Conservation (phyloP, 352 stramenopile genomes). For the Pythium brachiatum region DNA sequence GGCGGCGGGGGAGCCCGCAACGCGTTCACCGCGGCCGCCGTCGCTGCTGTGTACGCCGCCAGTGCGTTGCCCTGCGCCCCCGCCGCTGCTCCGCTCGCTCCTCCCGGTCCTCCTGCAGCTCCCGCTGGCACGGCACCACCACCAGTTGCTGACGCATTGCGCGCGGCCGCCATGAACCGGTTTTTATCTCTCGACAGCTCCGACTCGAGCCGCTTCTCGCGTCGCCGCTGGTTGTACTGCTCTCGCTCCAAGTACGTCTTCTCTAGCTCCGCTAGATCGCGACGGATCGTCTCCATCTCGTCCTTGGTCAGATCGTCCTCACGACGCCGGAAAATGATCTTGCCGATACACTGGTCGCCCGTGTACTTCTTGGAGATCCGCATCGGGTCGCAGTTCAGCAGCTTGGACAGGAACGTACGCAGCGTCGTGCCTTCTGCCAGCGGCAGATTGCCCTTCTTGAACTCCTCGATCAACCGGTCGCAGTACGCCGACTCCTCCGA, state of each 20-base stretch:
- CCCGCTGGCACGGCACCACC: neutral
- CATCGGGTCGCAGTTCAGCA: slow-evolving; percentile 99
- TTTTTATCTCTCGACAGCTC: slow-evolving; percentile 77
- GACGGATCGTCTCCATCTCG: slow-evolving; percentile 74
- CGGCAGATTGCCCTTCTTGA: slow-evolving; percentile 96
- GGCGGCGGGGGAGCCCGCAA: slow-evolving; percentile 13
- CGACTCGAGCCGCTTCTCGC: slow-evolving; percentile 82
- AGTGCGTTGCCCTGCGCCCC: slow-evolving; percentile 2
- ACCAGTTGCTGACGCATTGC: neutral
- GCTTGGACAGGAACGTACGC: slow-evolving; percentile 96
- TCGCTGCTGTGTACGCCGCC: slow-evolving; percentile 19
- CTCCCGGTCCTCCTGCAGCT: neutral
- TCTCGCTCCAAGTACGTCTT: slow-evolving; percentile 95
- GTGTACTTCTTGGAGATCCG: slow-evolving; percentile 99
- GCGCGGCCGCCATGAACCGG: slow-evolving; percentile 36
- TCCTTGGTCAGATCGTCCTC: slow-evolving; percentile 78
- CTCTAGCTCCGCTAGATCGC: slow-evolving; percentile 89
- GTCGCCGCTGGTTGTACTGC: slow-evolving; percentile 92
- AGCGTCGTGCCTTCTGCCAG: slow-evolving; percentile 97
- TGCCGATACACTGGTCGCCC: slow-evolving; percentile 97
- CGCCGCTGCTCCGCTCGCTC: neutral
- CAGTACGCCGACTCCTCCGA: slow-evolving; percentile 96
- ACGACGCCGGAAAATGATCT: slow-evolving; percentile 69
- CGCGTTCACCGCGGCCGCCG: slow-evolving; percentile 14
- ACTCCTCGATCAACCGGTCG: slow-evolving; percentile 96